These are phyloP conservation scores for Pisolithus albus DNA, from an alignment of 768 basidiomycete species.

Conservation along the genomic window DNA sequence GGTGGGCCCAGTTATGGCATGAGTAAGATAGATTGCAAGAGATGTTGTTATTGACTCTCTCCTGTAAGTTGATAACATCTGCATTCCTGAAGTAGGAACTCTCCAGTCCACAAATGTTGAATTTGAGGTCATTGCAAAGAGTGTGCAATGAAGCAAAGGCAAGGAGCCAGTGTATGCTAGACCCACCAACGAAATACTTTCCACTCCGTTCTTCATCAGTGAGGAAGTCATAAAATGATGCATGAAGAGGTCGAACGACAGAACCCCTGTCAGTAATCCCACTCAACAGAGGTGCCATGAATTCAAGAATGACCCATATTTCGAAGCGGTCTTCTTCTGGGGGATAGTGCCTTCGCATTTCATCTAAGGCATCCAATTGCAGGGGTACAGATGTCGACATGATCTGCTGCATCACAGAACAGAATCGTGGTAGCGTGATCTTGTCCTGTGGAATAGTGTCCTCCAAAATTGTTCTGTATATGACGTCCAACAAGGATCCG, in stretches of 20 bases:
- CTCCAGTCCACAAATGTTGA: too few species aligned
- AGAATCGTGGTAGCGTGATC: not conserved
- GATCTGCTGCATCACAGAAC: slow-evolving; percentile 1
- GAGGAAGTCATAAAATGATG: slow-evolving; percentile 25
- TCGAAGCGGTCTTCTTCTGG: not conserved
- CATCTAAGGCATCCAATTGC: not conserved
- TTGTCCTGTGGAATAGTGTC: not conserved
- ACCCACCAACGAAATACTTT: not conserved
- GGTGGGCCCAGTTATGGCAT: too few species aligned
- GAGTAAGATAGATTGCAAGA: too few species aligned
- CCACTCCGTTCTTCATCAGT: slow-evolving; percentile 5
- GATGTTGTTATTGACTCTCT: too few species aligned
- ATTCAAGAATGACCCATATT: not conserved
- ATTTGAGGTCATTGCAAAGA: too few species aligned
- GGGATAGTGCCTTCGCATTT: not conserved
- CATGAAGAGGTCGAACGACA: slow-evolving; percentile 17
- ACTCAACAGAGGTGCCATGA: slow-evolving; percentile 5
- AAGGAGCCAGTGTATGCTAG: too few species aligned
- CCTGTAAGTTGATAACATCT: too few species aligned
- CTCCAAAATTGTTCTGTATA: not conserved
- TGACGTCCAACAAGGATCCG: not conserved
- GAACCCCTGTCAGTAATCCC: not conserved
- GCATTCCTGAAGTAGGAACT: too few species aligned
- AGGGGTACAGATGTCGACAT: not conserved
- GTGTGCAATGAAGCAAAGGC: too few species aligned